phyloP scores from a whole-genome alignment of 2,329 filamentous ascomycete species.

The Apiospora rasikravindrae region DNA sequence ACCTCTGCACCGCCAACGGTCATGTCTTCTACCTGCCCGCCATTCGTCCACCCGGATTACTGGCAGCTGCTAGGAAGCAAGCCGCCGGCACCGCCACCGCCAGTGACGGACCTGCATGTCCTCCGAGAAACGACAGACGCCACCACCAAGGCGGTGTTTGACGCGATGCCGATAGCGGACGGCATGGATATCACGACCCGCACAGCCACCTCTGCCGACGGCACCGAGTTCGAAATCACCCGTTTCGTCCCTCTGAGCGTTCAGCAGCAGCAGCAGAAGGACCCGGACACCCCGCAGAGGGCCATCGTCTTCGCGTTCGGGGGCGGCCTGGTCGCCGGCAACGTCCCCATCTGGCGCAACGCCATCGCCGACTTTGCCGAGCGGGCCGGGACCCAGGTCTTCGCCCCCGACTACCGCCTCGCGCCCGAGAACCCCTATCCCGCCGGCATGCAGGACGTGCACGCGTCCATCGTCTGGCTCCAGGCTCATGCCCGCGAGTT shows the following conservation, averaged over 20 bases:
- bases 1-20: too few species aligned
- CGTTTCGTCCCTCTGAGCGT: conserved; percentile 28
- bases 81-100: background rate
- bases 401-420: conserved; percentile 52
- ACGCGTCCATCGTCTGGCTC: conserved; percentile 37
- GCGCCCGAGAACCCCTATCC: conserved; percentile 56
- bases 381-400: conserved; percentile 28
- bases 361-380: conserved; percentile 26
- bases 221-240: conserved; percentile 28
- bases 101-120: background rate
- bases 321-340: conserved; percentile 33
- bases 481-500: conserved; percentile 35
- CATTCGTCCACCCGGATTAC: conserved; percentile 4
- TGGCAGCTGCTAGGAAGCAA: conserved; percentile 9
- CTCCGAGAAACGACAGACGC: background rate
- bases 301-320: conserved; percentile 33
- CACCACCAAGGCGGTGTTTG: background rate
- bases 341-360: conserved; percentile 25
- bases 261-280: background rate
- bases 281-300: conserved; percentile 23
- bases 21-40: too few species aligned
- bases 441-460: conserved; percentile 46
- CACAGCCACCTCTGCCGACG: conserved; percentile 30
- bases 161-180: conserved; percentile 11
- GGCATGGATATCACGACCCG: conserved; percentile 29